These are phyloP conservation scores for Puccinia horiana DNA, from an alignment of 1,284 basidiomycete genomes.

Conservation along the genomic window DNA sequence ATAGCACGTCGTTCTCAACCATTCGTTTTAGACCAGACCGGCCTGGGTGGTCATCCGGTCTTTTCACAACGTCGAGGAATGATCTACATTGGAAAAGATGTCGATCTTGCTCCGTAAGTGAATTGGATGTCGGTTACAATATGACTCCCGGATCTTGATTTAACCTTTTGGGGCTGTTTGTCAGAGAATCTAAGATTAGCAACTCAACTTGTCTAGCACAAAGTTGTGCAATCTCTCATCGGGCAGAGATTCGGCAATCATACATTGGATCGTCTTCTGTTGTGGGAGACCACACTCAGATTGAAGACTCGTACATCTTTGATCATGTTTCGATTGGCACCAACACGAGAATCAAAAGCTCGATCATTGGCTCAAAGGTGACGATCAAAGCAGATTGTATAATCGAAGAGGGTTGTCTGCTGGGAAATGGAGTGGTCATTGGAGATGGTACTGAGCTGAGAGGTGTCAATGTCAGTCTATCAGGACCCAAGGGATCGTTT, in stretches of 20 bases:
- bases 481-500: slow-evolving; percentile 49
- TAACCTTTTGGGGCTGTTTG: background rate
- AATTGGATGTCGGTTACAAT: background rate
- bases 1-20: slow-evolving; percentile 40
- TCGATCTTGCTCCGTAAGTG: slow-evolving; percentile 47
- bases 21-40: slow-evolving; percentile 38
- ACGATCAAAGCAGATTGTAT: slow-evolving; percentile 75
- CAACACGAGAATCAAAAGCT: slow-evolving; percentile 60
- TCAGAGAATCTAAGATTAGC: slow-evolving; percentile 35
- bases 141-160: background rate
- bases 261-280: slow-evolving; percentile 64
- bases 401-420: slow-evolving; percentile 70
- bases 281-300: slow-evolving; percentile 76
- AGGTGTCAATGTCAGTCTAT: slow-evolving; percentile 60
- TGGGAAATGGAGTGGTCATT: slow-evolving; percentile 61
- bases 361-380: slow-evolving; percentile 75
- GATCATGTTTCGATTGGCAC: slow-evolving; percentile 66
- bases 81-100: slow-evolving; percentile 49
- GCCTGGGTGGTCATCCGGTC: slow-evolving; percentile 17
- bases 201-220: slow-evolving; percentile 27
- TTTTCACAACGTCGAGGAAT: slow-evolving; percentile 44
- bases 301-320: slow-evolving; percentile 70
- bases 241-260: slow-evolving; percentile 57
- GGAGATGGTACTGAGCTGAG: slow-evolving; percentile 52
- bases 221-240: slow-evolving; percentile 51